Percentiles rank a stretch among this genome's conserved stretches.
Evolutionary conservation across 2,329 filamentous ascomycete genomes (phyloP).

Genomic region (Fonsecaea monophora): DNA sequence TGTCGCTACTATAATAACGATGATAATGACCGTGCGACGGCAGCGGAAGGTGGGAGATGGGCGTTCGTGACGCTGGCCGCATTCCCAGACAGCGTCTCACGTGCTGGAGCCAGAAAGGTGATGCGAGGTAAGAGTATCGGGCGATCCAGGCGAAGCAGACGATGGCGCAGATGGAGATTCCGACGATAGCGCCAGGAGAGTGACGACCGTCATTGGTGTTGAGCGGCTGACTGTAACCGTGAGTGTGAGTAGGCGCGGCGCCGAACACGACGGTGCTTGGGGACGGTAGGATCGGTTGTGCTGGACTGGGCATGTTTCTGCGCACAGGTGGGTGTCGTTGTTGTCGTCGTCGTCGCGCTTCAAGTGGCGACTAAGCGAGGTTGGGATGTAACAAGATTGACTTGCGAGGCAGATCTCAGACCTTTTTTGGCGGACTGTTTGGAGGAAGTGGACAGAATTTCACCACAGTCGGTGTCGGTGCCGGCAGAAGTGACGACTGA

Average conservation of each 20-base stretch:
- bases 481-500: neutral
- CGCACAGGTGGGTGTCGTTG: neutral
- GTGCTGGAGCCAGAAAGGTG: conserved; percentile 18
- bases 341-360: neutral
- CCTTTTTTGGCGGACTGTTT: too few species aligned
- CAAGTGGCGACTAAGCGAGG: neutral
- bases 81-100: conserved; percentile 8
- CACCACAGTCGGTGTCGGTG: neutral
- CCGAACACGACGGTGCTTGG: neutral
- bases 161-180: conserved; percentile 27
- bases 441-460: too few species aligned
- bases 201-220: neutral
- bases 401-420: too few species aligned
- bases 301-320: neutral
- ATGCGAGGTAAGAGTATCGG: conserved; percentile 29
- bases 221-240: neutral
- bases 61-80: neutral
- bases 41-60: conserved; percentile 14
- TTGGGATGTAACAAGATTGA: neutral
- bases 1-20: too few species aligned
- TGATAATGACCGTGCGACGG: too few species aligned
- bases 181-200: conserved; percentile 21
- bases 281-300: neutral
- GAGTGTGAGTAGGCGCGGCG: neutral
- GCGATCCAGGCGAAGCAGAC: conserved; percentile 17